phyloP scores from a whole-genome alignment of 768 basidiomycete genomes.

The Russula emetica region DNA sequence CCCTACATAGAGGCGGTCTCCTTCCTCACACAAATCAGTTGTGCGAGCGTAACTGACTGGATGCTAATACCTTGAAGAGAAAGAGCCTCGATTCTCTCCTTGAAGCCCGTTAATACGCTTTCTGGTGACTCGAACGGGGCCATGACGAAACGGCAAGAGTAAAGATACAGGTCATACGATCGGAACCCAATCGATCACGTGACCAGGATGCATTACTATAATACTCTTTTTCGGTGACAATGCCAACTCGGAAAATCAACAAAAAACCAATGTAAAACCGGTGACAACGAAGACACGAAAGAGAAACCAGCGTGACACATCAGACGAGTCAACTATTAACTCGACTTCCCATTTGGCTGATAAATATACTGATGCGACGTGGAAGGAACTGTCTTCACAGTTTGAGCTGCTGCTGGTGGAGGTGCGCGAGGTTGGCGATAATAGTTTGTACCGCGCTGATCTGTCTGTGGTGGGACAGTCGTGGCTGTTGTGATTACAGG shows the following conservation, averaged over 20 bases:
- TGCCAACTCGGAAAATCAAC: neutral
- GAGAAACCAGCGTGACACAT: neutral
- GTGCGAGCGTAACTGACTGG: neutral
- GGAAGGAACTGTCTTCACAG: constrained; percentile 17
- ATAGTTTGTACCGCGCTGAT: constrained; percentile 19
- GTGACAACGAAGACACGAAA: constrained; percentile 5
- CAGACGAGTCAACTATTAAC: constrained; percentile 5
- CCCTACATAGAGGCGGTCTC: constrained; percentile 58
- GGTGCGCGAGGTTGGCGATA: constrained; percentile 21
- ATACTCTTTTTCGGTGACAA: neutral
- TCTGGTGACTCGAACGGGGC: constrained; percentile 26
- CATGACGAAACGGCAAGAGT: neutral
- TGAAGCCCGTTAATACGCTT: constrained; percentile 19
- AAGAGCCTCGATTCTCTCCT: constrained; percentile 25
- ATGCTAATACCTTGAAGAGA: constrained; percentile 19
- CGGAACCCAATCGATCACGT: neutral
- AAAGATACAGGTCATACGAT: constrained; percentile 4
- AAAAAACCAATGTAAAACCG: constrained; percentile 12
- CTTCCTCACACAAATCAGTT: constrained; percentile 31
- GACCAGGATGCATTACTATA: neutral
- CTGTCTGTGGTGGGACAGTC: constrained; percentile 5
- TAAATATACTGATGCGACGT: constrained; percentile 25
- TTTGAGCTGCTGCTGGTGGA: constrained; percentile 4
- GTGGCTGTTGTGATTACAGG: constrained; percentile 24
- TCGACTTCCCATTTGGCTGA: constrained; percentile 27